Conservation (phyloP, 768 basidiomycete genomes). For the Panaeolus cyanescens region DNA sequence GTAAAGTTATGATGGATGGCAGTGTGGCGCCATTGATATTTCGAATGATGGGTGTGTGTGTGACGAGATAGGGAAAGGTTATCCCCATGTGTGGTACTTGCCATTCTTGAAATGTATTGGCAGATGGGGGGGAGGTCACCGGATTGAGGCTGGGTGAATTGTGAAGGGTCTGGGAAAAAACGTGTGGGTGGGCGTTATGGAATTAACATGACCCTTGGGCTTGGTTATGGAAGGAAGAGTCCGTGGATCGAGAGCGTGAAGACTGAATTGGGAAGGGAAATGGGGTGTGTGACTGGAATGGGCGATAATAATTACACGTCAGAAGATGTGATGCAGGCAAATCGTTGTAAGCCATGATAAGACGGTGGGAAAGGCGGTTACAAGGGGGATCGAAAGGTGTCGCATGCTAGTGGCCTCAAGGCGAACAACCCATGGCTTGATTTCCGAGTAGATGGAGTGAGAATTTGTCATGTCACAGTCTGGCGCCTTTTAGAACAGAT, state of each 20-base stretch:
- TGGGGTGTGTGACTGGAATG: background rate
- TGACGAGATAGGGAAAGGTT: background rate
- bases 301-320: background rate
- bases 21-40: constrained; percentile 4
- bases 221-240: background rate
- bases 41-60: too few relatives aligned
- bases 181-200: background rate
- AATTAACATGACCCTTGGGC: background rate
- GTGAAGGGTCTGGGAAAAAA: background rate
- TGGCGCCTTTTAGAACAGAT: background rate
- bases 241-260: background rate
- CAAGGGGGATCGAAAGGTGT: background rate
- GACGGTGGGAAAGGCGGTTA: background rate
- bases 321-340: background rate
- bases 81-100: background rate
- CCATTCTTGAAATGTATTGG: too few relatives aligned
- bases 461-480: background rate
- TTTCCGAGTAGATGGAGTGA: background rate
- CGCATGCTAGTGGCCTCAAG: background rate
- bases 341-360: too few relatives aligned
- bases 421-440: too few relatives aligned
- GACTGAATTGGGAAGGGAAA: background rate
- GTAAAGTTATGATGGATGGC: background rate
- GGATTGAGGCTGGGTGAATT: background rate
- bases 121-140: background rate